Conservation (phyloP, 805 yeast species). For the Tetrapisispora fleetii region DNA sequence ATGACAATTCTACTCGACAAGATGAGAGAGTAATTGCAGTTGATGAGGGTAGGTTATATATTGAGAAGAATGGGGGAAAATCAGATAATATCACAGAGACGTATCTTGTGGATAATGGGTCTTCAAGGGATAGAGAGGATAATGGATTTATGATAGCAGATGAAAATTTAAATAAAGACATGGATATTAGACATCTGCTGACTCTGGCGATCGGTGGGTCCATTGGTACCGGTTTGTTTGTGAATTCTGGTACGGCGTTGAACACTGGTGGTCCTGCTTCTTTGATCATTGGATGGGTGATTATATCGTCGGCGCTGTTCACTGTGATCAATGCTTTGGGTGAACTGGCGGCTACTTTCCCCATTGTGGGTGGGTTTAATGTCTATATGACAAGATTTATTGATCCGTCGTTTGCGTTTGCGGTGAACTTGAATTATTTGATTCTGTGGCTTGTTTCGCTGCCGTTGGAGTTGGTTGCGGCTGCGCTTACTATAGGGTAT, state of each 20-base stretch:
- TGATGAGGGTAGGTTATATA: not conserved
- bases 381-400: constrained; percentile 42
- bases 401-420: constrained; percentile 48
- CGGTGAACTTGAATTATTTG: constrained; percentile 44
- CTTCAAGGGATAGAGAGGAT: not conserved
- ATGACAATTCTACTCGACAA: not conserved
- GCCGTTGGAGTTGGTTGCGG: constrained; percentile 53
- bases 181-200: constrained; percentile 37
- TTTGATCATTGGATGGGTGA: constrained; percentile 44
- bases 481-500: constrained; percentile 45
- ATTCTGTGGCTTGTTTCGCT: constrained; percentile 47
- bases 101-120: not conserved
- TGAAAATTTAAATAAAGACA: constrained; percentile 10
- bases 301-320: constrained; percentile 50
- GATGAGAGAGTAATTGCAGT: not conserved
- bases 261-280: constrained; percentile 57
- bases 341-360: constrained; percentile 44
- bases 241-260: constrained; percentile 55
- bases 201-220: constrained; percentile 64
- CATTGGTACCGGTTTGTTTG: constrained; percentile 59
- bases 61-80: not conserved
- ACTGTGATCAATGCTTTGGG: constrained; percentile 48
- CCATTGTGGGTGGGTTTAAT: constrained; percentile 45
- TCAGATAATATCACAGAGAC: not conserved
- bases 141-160: constrained; percentile 4